Evolutionary conservation across 1,284 basidiomycete species (phyloP).

Genomic region (Cryptococcus sp.): DNA sequence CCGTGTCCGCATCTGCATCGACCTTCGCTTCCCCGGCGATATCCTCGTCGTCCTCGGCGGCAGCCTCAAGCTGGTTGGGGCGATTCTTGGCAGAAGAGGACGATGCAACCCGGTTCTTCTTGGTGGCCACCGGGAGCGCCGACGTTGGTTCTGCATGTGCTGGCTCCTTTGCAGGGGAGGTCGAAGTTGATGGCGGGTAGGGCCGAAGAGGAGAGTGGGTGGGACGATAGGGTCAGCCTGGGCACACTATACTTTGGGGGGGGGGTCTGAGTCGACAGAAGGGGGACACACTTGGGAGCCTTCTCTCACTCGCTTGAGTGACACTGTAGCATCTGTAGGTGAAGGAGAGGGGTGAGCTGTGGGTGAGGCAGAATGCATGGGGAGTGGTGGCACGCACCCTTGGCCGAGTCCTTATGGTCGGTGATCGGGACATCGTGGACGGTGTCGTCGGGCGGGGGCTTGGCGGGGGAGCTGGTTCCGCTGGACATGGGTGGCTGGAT

Average conservation of each 20-base stretch:
- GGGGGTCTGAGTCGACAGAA: background rate
- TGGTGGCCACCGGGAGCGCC: constrained; percentile 26
- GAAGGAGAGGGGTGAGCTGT: background rate
- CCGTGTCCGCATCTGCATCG: constrained; percentile 8
- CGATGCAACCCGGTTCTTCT: constrained; percentile 45
- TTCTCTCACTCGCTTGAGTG: constrained; percentile 45
- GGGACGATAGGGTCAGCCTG: background rate
- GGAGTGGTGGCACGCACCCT: constrained; percentile 3
- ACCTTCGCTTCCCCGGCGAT: constrained; percentile 7
- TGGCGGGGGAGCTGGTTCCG: constrained; percentile 8
- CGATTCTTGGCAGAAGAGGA: background rate
- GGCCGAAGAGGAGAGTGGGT: too few relatives aligned
- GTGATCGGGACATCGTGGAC: background rate
- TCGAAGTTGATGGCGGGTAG: background rate
- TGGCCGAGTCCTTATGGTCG: background rate
- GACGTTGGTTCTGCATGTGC: constrained; percentile 12
- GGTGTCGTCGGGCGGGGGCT: constrained; percentile 2
- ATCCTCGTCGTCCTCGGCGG: constrained; percentile 4
- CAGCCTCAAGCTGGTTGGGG: constrained; percentile 2
- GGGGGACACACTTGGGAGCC: constrained; percentile 36
- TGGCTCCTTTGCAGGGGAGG: constrained; percentile 20
- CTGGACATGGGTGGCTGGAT: constrained; percentile 8
- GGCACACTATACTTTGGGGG: background rate
- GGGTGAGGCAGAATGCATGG: too few relatives aligned
- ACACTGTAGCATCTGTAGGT: constrained; percentile 13